Evolutionary conservation across 345 rosid species (phyloP).

Genomic region (Linum trigynum): DNA sequence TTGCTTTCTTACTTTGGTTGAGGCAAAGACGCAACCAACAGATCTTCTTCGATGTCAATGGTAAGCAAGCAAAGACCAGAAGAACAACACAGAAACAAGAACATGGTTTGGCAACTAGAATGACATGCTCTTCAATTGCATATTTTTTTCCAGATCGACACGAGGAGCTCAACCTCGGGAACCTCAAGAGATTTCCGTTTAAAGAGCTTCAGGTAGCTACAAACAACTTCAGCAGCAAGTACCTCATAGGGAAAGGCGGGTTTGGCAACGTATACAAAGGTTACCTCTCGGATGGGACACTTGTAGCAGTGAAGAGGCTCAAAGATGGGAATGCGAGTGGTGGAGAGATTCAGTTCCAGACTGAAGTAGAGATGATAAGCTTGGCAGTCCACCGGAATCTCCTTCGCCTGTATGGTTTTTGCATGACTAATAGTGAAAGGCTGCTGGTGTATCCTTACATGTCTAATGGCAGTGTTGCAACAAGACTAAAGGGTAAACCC

Average conservation of each 20-base stretch:
- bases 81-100: no score
- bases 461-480: constrained; percentile 94
- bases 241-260: constrained; percentile 82
- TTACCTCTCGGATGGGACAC: constrained; percentile 59
- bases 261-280: constrained; percentile 94
- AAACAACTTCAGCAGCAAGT: constrained; percentile 80
- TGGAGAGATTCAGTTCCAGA: constrained; percentile 82
- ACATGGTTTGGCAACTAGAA: neutral
- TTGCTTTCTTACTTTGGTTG: constrained; percentile 72
- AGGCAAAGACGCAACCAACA: constrained; percentile 70
- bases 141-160: constrained; percentile 41
- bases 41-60: constrained; percentile 78
- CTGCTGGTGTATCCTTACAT: constrained; percentile 89
- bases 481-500: constrained; percentile 69
- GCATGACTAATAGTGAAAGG: constrained; percentile 63
- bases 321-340: constrained; percentile 60
- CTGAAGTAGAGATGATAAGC: constrained; percentile 92
- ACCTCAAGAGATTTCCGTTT: constrained; percentile 74
- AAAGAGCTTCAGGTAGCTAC: constrained; percentile 83
- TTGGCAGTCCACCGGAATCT: constrained; percentile 86
- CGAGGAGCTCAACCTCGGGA: constrained; percentile 70
- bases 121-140: neutral
- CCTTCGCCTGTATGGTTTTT: constrained; percentile 71
- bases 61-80: constrained; percentile 34
- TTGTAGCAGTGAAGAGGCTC: constrained; percentile 77